Percentiles rank a stretch among this genome's conserved stretches.
Evolutionary conservation across 768 basidiomycete species (phyloP).

Genomic region (Pilatotrama ljubarskyi): DNA sequence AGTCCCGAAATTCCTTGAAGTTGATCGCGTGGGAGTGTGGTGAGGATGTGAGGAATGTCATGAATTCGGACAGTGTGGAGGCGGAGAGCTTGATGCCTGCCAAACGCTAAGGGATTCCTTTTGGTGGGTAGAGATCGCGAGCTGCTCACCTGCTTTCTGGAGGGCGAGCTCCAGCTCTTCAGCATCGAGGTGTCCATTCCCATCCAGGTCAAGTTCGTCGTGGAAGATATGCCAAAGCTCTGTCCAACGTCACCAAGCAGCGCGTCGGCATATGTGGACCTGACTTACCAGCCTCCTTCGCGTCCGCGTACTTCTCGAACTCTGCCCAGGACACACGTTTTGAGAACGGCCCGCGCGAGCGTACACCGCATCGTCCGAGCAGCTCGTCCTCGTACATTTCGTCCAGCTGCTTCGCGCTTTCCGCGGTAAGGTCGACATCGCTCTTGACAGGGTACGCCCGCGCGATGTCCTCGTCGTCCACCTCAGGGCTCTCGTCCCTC

Average conservation of each 20-base stretch:
- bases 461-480: slow-evolving; percentile 25
- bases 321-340: slow-evolving; percentile 63
- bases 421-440: slow-evolving; percentile 31
- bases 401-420: slow-evolving; percentile 62
- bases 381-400: slow-evolving; percentile 80
- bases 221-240: slow-evolving; percentile 94
- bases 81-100: slow-evolving; percentile 73
- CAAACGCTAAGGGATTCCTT: not conserved
- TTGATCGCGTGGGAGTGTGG: slow-evolving; percentile 68
- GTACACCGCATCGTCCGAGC: slow-evolving; percentile 51
- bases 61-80: slow-evolving; percentile 76
- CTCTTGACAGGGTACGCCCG: slow-evolving; percentile 31
- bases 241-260: slow-evolving; percentile 28
- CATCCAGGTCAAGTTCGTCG: slow-evolving; percentile 85
- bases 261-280: not conserved
- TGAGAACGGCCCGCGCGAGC: slow-evolving; percentile 37
- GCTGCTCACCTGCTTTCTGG: slow-evolving; percentile 62
- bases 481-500: slow-evolving; percentile 25
- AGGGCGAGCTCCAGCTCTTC: slow-evolving; percentile 63
- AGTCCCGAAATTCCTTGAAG: slow-evolving; percentile 88
- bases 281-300: slow-evolving; percentile 76
- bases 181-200: slow-evolving; percentile 79
- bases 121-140: not conserved
- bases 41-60: slow-evolving; percentile 72
- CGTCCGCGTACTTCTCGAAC: slow-evolving; percentile 73